Base-by-base conservation (phyloP, 495 filamentous ascomycete species). In the Tuber brumale region DNA sequence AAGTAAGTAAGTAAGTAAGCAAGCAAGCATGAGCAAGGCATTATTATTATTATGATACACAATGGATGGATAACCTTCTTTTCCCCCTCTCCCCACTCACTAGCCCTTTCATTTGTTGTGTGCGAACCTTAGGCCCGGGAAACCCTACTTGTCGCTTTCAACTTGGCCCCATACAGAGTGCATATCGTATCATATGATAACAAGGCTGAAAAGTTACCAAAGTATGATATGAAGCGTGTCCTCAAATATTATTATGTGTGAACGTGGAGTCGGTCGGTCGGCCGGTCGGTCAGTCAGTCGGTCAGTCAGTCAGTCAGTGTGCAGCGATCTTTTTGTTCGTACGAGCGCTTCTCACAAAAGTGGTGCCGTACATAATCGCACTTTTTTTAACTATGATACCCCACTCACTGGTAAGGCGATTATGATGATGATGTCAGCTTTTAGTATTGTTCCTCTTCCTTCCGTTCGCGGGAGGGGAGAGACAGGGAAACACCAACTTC, bases 331-430 rank as follows among this genome's bases (percentile, higher is more conserved):
- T 39, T 39, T 39, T 39, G 37, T 39, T 39, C 37, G 51, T 14
- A 3, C 51, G 23, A 0, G n/a, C 9, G n/a, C 9, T 31, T 61
- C 51, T 57, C 10, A 3, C 2, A 9, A 7, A 4, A 57, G 23
- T 23, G 23, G 45, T 3, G 18, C 48, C 48, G 57, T 8, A 31
- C n/a, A 51, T 51, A n/a, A 9, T 51, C 10, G n/a, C 57, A 35
- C 46, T 3, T 18, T 3, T 16, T 4, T n/a, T n/a, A n/a, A n/a
- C n/a, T n/a, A n/a, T n/a, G 51, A 2, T 51, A n/a, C 3, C 12
- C 9, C n/a, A 14, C n/a, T 39, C 0, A 3, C 2, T 14, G 10
- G 3, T n/a, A 3, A 1, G 10, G 3, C 4, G 10, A n/a, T n/a
- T n/a, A n/a, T n/a, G n/a, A n/a, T n/a, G n/a, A 9, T 14, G 45